A percentile compares a stretch with the other conserved stretches of the same genome.
phyloP scores from a whole-genome alignment of 129 eudicot species.

The Sambucus nigra region DNA sequence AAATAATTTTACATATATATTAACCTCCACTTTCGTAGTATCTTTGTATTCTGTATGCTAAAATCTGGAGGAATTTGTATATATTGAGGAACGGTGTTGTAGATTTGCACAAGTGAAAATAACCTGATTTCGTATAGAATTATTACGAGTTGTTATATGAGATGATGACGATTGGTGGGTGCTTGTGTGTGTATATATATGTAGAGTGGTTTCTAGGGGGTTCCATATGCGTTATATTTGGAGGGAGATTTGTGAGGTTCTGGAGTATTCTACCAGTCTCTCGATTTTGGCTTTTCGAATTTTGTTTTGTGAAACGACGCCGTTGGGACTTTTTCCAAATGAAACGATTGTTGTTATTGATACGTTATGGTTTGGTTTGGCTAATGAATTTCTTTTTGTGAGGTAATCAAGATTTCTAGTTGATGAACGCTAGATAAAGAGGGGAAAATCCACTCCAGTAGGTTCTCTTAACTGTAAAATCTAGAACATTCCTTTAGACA shows the following conservation, averaged over 20 bases:
- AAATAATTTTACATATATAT: no score
- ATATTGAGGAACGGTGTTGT: neutral
- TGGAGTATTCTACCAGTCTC: constrained; percentile 31
- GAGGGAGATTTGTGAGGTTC: constrained; percentile 12
- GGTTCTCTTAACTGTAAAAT: no score
- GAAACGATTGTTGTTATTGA: no score
- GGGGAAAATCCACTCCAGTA: no score
- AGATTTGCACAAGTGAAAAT: neutral
- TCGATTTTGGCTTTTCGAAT: neutral
- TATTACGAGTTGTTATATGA: neutral
- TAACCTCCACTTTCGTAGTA: no score
- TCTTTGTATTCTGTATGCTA: constrained; percentile 4
- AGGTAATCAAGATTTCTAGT: no score
- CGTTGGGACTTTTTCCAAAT: neutral
- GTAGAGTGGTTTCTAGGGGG: constrained; percentile 20
- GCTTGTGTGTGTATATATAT: no score
- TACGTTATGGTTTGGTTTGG: neutral
- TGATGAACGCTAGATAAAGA: no score
- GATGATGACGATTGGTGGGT: neutral
- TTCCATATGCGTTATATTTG: constrained; percentile 9
- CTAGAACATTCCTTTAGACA: no score
- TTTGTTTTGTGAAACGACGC: no score
- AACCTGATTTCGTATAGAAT: neutral
- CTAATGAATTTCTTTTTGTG: no score
- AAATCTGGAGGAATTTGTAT: neutral